Base-by-base conservation (phyloP, 163 green algal species). In the Volvox carteri region DNA sequence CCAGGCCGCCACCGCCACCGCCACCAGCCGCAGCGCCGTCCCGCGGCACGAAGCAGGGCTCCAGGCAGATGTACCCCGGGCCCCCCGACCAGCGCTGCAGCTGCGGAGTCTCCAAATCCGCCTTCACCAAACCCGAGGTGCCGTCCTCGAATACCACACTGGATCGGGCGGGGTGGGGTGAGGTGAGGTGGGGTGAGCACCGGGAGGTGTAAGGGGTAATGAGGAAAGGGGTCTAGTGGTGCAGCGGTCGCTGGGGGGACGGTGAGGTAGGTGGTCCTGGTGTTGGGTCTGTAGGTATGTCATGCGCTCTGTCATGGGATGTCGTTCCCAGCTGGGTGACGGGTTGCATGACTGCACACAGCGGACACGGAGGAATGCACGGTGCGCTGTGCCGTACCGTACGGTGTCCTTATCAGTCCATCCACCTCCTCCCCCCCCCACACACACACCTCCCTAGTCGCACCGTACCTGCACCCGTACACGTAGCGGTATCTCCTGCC, bases 401-500 rank as follows among this genome's bases (percentile, higher is more conserved):
- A n/a, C n/a, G n/a, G n/a, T n/a, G n/a, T n/a, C n/a, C n/a, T n/a
- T n/a, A n/a, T n/a, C n/a, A n/a, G n/a, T n/a, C n/a, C n/a, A 70
- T 33, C 58, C 58, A 37, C 58, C 48, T 23, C 58, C 58, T 18
- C 58, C 21, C 58, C 58, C 19, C 25, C 19, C 58, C 30, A 33
- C 30, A 16, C 11, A 42, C 62, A 44, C 62, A 42, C 18, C 14
- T 9, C 30, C 30, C 6, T 30, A 6, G n/a, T 7, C 62, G n/a
- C 3, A 9, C 0, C 68, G 4, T 50, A 92, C 58, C 89, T 84
- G 83, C 81, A 90, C 30, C 90, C 92, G 41, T 90, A 94, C 39
- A 94, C 87, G 73, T 85, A 94, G 28, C 81, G 87, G 79, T 94
- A 85, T 0, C 4, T 37, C 12, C 76, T 80, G 62, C 60, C 85